Conservation (phyloP, 2,329 filamentous ascomycete genomes). For the Harringtonia lauricola region DNA sequence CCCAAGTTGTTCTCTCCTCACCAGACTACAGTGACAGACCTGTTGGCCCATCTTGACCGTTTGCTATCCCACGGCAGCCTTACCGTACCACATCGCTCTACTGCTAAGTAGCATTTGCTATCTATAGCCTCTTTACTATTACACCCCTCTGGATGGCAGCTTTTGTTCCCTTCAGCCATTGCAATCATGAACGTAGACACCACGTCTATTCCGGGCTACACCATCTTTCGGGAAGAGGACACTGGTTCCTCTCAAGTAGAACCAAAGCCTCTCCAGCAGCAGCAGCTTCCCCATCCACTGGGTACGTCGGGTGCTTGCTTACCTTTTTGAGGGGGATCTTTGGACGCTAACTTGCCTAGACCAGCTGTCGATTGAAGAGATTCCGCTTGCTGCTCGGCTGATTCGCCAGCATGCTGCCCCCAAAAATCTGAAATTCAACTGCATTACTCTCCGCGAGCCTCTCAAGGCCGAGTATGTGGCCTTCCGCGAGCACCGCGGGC, state of each 20-base stretch:
- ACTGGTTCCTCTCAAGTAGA: constrained; percentile 22
- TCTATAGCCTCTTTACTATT: too few relatives aligned
- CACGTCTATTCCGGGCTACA: constrained; percentile 32
- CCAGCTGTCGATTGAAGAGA: constrained; percentile 43
- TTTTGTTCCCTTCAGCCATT: constrained; percentile 1
- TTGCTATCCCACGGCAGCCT: too few relatives aligned
- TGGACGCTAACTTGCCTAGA: constrained; percentile 22
- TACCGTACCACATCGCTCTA: too few relatives aligned
- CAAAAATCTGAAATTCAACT: constrained; percentile 71
- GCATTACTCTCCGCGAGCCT: constrained; percentile 74
- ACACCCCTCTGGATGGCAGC: constrained; percentile 11
- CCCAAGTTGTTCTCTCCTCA: too few relatives aligned
- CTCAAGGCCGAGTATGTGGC: constrained; percentile 73
- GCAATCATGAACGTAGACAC: constrained; percentile 29
- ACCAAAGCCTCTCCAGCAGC: constrained; percentile 16
- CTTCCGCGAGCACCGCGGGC: constrained; percentile 60
- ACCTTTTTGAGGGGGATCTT: constrained; percentile 13
- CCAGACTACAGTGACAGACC: too few relatives aligned
- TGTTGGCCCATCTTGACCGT: too few relatives aligned
- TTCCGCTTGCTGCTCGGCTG: constrained; percentile 46
- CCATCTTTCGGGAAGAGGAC: constrained; percentile 31
- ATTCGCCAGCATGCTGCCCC: constrained; percentile 59
- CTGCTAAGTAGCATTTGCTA: too few relatives aligned
- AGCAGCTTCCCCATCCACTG: constrained; percentile 1
- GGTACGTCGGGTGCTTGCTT: not conserved